Base-by-base conservation (phyloP, 2,329 filamentous ascomycete species). In the Fusarium anthophilum region DNA sequence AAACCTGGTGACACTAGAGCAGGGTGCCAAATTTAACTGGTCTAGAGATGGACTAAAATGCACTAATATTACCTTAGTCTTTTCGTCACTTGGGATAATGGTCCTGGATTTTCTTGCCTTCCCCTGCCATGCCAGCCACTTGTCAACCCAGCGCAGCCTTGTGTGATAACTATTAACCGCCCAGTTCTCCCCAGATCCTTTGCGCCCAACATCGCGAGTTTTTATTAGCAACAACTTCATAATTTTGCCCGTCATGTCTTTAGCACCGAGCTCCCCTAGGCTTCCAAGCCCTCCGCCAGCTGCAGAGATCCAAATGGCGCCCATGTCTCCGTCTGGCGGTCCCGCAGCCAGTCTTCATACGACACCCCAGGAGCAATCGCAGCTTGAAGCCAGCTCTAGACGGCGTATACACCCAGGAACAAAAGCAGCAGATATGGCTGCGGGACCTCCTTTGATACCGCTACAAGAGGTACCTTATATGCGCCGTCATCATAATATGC, bases 201-300 rank as follows among this genome's bases (percentile, higher is more conserved):
- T 66, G 61, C 76, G 55, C 62, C 57, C 59, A 58, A 66, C 54
- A 59, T 70, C 57, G n/a, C 38, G 50, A 63, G 59, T 64, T 28
- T 62, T 63, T 51, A 10, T 56, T 56, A 62, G 48, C 56, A 50
- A 47, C 69, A 45, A 66, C 62, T 50, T 63, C 37, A 57, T 66
- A 62, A 59, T 53, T 59, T 53, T 54, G 35, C 58, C 41, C 38
- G 83, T 75, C 74, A 90, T 91, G 88, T 86, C 89, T 74, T 82
- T 90, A 72, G 84, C 89, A 77, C 92, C 94, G 72, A 96, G 91
- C 83, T 98, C 95, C 54, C 96, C 96, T 73, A 93, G 96, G 81
- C 91, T 99, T 58, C 96, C 96, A 68, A 98, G 95, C 83, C 96
- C 96, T 69, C 96, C 96, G 66, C 96, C 96, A 39, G 92, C 97